Evolutionary conservation across 768 basidiomycete species (phyloP).

Genomic region (Grammothele lineata): DNA sequence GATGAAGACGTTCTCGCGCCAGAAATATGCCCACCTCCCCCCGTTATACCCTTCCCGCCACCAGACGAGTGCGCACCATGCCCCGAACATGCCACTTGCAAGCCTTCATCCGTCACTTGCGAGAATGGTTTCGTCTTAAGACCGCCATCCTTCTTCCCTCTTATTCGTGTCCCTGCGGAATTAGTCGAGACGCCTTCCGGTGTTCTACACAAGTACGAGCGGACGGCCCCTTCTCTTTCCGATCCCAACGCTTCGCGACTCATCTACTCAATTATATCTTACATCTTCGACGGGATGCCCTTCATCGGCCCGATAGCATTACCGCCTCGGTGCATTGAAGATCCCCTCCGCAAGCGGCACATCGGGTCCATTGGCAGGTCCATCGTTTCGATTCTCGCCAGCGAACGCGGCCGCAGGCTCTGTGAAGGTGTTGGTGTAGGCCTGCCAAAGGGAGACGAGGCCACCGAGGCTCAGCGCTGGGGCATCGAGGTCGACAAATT

Average conservation of each 20-base stretch:
- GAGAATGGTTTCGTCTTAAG: conserved; percentile 63
- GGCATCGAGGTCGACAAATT: conserved; percentile 61
- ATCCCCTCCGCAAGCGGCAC: conserved; percentile 67
- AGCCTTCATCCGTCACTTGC: conserved; percentile 57
- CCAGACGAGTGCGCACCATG: conserved; percentile 67
- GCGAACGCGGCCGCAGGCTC: conserved; percentile 58
- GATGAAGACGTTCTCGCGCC: conserved; percentile 25
- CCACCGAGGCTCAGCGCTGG: conserved; percentile 74
- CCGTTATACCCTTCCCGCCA: conserved; percentile 49
- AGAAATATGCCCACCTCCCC: conserved; percentile 47
- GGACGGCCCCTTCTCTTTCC: neutral
- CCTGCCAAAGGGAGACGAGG: conserved; percentile 39
- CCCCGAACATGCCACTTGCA: conserved; percentile 56
- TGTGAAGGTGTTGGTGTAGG: conserved; percentile 49
- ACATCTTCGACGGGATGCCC: conserved; percentile 57
- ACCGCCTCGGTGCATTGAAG: conserved; percentile 72
- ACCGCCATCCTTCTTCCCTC: conserved; percentile 40
- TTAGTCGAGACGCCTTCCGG: conserved; percentile 13
- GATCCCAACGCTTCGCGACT: conserved; percentile 12
- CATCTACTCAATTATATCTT: conserved; percentile 27
- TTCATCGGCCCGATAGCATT: conserved; percentile 74
- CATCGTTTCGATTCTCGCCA: conserved; percentile 59
- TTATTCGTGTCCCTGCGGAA: conserved; percentile 45
- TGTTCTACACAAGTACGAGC: conserved; percentile 7
- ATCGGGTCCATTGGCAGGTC: conserved; percentile 74